phyloP scores from a whole-genome alignment of 352 stramenopile species.

The Pythium rhizo-oryzae region DNA sequence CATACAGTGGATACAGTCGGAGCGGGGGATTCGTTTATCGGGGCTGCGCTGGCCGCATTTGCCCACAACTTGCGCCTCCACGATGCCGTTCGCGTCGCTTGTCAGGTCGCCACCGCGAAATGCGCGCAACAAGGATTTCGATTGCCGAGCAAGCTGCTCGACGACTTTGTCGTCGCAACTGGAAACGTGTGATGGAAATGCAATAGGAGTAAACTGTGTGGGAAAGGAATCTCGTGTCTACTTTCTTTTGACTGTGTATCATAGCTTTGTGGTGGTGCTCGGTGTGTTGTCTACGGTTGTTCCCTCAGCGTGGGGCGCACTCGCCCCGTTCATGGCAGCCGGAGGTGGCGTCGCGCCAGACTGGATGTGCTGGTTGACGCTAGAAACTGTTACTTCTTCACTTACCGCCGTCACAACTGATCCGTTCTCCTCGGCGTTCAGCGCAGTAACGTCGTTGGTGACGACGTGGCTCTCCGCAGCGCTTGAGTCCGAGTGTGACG shows the following conservation, averaged over 20 bases:
- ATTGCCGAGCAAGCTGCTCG: slow-evolving; percentile 27
- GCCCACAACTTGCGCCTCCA: slow-evolving; percentile 33
- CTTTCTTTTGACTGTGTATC: not conserved
- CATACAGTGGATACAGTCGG: slow-evolving; percentile 68
- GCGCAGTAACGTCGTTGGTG: not conserved
- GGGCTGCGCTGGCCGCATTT: slow-evolving; percentile 55
- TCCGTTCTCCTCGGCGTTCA: not conserved
- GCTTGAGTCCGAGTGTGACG: not conserved
- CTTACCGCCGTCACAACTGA: not conserved
- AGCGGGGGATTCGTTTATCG: slow-evolving; percentile 77
- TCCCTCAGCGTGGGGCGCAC: not conserved
- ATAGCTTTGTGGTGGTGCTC: not conserved
- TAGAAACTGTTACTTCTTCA: not conserved
- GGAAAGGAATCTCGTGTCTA: not conserved
- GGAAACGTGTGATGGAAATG: not conserved
- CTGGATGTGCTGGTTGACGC: not conserved
- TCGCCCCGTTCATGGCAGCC: not conserved
- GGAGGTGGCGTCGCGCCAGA: not conserved
- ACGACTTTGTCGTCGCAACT: not conserved
- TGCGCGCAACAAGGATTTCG: slow-evolving; percentile 59
- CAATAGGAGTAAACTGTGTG: not conserved
- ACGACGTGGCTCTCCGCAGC: not conserved
- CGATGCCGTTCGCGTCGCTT: slow-evolving; percentile 44
- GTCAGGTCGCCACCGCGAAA: slow-evolving; percentile 58
- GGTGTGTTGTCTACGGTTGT: not conserved